Conservation (phyloP, 768 basidiomycete genomes). For the Myochromella boudieri region DNA sequence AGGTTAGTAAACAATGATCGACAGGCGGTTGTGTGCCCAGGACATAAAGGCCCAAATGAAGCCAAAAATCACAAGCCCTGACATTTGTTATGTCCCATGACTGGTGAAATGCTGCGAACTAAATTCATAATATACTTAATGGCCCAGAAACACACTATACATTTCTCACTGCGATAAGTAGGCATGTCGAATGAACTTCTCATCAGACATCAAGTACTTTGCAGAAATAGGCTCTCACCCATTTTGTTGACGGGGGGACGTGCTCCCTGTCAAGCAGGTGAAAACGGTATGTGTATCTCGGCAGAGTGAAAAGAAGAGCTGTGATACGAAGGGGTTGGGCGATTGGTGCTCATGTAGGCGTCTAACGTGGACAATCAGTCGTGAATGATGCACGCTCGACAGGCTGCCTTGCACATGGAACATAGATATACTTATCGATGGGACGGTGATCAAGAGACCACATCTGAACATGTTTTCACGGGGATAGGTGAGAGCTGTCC, state of each 20-base stretch:
- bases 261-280: neutral
- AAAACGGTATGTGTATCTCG: neutral
- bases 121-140: slow-evolving; percentile 5
- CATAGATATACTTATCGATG: neutral
- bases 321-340: neutral
- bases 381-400: neutral
- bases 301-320: neutral
- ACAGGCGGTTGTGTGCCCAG: neutral
- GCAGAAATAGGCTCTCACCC: slow-evolving; percentile 7
- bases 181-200: slow-evolving; percentile 1
- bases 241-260: neutral
- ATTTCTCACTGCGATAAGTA: too few relatives aligned
- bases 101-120: neutral
- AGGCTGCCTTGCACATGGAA: neutral
- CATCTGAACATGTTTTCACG: too few relatives aligned
- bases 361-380: neutral
- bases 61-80: slow-evolving; percentile 4
- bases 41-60: neutral
- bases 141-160: too few relatives aligned
- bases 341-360: neutral
- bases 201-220: slow-evolving; percentile 11
- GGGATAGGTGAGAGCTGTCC: slow-evolving; percentile 10
- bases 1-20: neutral
- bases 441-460: too few relatives aligned
- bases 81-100: slow-evolving; percentile 9